A percentile compares a stretch with the other conserved stretches of the same genome.
Conservation (phyloP, 371 early-diverging fungal genomes). For the Apophysomyces trapeziformis region DNA sequence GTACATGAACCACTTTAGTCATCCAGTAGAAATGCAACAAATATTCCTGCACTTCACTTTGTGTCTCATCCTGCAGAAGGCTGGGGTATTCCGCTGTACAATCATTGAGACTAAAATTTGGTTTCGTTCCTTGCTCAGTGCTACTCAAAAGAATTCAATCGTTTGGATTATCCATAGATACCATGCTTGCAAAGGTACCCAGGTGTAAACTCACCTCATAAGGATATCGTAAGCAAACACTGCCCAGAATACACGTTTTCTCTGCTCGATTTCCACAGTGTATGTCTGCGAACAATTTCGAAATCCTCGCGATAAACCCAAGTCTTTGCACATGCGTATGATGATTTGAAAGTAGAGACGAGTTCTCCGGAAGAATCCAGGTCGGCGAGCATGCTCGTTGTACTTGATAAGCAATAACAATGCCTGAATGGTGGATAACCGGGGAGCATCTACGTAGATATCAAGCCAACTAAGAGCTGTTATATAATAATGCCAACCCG, state of each 20-base stretch:
- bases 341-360: slow-evolving; percentile 40
- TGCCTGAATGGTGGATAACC: slow-evolving; percentile 51
- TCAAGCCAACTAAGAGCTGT: slow-evolving; percentile 40
- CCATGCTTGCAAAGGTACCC: background rate
- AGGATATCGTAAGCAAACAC: slow-evolving; percentile 32
- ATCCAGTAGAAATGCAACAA: slow-evolving; percentile 39
- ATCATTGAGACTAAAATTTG: slow-evolving; percentile 18
- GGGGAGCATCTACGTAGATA: slow-evolving; percentile 41
- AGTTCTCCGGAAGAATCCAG: slow-evolving; percentile 53
- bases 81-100: slow-evolving; percentile 27
- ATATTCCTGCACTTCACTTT: slow-evolving; percentile 19
- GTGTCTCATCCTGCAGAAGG: slow-evolving; percentile 19
- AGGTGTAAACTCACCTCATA: slow-evolving; percentile 22
- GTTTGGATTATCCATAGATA: slow-evolving; percentile 5
- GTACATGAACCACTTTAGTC: slow-evolving; percentile 37
- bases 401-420: slow-evolving; percentile 52
- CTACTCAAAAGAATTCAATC: slow-evolving; percentile 11
- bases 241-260: slow-evolving; percentile 31
- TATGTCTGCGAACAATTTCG: slow-evolving; percentile 5
- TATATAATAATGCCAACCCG: slow-evolving; percentile 49
- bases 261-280: slow-evolving; percentile 13
- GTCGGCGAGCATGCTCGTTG: slow-evolving; percentile 45
- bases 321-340: slow-evolving; percentile 43
- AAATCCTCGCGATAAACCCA: slow-evolving; percentile 28
- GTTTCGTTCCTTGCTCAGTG: slow-evolving; percentile 25